These are phyloP conservation scores for Bipolaris sorokiniana DNA, from an alignment of 2,329 filamentous ascomycete species.

Conservation along the genomic window DNA sequence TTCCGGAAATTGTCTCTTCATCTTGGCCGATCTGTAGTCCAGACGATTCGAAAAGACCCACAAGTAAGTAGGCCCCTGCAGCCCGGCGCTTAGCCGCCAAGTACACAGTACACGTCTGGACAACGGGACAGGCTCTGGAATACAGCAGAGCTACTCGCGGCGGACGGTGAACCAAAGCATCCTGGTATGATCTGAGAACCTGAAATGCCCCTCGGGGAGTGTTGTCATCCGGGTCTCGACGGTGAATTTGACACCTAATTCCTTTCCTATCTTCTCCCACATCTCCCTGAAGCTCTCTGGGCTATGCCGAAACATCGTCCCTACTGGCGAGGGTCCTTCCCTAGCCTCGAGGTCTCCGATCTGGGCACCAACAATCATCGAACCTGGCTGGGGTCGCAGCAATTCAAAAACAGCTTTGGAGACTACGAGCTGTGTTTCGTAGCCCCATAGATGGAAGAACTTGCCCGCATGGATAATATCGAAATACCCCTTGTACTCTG, in stretches of 20 bases:
- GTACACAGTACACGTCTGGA: background rate
- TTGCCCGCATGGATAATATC: slow-evolving; percentile 51
- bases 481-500: slow-evolving; percentile 36
- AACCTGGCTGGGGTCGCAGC: slow-evolving; percentile 49
- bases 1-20: background rate
- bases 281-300: slow-evolving; percentile 43
- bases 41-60: slow-evolving; percentile 3
- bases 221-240: slow-evolving; percentile 27
- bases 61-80: background rate
- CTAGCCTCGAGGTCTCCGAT: slow-evolving; percentile 47
- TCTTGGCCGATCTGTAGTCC: slow-evolving; percentile 1
- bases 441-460: slow-evolving; percentile 53
- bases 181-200: slow-evolving; percentile 20
- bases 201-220: slow-evolving; percentile 15
- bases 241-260: slow-evolving; percentile 35
- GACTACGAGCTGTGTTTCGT: slow-evolving; percentile 40
- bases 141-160: slow-evolving; percentile 20
- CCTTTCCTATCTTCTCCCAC: slow-evolving; percentile 49
- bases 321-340: slow-evolving; percentile 23
- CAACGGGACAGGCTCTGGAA: background rate
- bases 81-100: background rate
- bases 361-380: slow-evolving; percentile 61
- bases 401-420: slow-evolving; percentile 44
- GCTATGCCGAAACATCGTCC: slow-evolving; percentile 43
- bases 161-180: slow-evolving; percentile 32